A percentile compares a stretch with the other conserved stretches of the same genome.
phyloP scores from a whole-genome alignment of 2,329 filamentous ascomycete genomes.

The Xylariales sp. region DNA sequence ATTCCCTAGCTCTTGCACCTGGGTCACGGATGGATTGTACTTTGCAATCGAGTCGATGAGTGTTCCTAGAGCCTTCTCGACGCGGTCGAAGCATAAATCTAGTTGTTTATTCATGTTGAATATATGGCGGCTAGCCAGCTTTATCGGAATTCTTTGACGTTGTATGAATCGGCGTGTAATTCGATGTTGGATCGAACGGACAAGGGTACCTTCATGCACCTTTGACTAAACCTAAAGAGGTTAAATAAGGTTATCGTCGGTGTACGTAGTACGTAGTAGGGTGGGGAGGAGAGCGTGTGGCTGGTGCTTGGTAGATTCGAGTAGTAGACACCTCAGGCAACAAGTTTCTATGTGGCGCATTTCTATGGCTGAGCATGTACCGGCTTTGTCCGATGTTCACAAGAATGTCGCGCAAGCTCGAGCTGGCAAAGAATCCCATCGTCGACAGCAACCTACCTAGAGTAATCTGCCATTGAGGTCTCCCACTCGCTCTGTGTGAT shows the following conservation, averaged over 20 bases:
- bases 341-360: not conserved
- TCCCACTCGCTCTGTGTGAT: conserved; percentile 33
- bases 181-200: not conserved
- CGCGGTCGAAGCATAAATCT: conserved; percentile 71
- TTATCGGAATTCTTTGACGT: not conserved
- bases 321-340: not conserved
- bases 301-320: not conserved
- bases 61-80: conserved; percentile 73
- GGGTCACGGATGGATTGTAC: conserved; percentile 78
- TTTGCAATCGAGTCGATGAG: conserved; percentile 84
- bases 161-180: not conserved
- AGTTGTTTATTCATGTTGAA: conserved; percentile 70
- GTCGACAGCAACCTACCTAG: conserved; percentile 29
- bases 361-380: conserved; percentile 22
- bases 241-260: not conserved
- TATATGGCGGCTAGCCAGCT: not conserved
- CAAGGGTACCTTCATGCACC: not conserved
- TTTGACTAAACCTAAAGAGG: not conserved
- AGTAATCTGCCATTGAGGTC: conserved; percentile 42
- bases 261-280: not conserved
- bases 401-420: conserved; percentile 49
- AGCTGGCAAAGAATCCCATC: conserved; percentile 37
- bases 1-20: conserved; percentile 75
- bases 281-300: too few species aligned
- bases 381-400: conserved; percentile 44